Percentiles rank a stretch among this genome's conserved stretches.
phyloP scores from a whole-genome alignment of 2,329 filamentous ascomycete species.

The Sclerotinia minor region DNA sequence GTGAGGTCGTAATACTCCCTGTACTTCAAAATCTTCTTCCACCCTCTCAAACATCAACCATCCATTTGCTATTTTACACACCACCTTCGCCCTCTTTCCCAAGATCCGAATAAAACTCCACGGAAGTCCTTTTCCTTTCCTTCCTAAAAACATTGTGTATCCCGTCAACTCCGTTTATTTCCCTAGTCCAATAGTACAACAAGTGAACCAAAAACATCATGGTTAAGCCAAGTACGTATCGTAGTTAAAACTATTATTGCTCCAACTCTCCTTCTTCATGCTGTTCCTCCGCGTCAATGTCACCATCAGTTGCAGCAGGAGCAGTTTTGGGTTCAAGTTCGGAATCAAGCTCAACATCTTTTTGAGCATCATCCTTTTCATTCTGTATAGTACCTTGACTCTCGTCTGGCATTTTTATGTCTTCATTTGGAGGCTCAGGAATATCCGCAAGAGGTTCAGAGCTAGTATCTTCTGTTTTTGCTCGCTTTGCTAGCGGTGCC shows the following conservation, averaged over 20 bases:
- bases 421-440: background rate
- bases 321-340: background rate
- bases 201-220: conserved; percentile 11
- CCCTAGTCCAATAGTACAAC: conserved; percentile 15
- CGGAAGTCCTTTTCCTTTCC: background rate
- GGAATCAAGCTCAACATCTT: background rate
- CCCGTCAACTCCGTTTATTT: conserved; percentile 5
- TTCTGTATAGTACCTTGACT: background rate
- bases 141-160: conserved; percentile 7
- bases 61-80: conserved; percentile 5
- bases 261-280: conserved; percentile 17
- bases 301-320: background rate
- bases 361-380: background rate
- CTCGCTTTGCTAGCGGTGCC: conserved; percentile 9
- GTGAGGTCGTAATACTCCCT: background rate
- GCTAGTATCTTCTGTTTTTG: background rate
- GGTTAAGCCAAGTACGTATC: background rate
- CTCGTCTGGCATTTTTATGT: background rate
- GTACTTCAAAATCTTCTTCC: background rate
- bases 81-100: background rate
- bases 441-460: background rate
- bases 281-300: background rate
- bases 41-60: background rate
- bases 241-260: conserved; percentile 5
- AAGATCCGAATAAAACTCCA: conserved; percentile 5